Base-by-base conservation (phyloP, 208 protist species). In the Leishmania tropica region DNA sequence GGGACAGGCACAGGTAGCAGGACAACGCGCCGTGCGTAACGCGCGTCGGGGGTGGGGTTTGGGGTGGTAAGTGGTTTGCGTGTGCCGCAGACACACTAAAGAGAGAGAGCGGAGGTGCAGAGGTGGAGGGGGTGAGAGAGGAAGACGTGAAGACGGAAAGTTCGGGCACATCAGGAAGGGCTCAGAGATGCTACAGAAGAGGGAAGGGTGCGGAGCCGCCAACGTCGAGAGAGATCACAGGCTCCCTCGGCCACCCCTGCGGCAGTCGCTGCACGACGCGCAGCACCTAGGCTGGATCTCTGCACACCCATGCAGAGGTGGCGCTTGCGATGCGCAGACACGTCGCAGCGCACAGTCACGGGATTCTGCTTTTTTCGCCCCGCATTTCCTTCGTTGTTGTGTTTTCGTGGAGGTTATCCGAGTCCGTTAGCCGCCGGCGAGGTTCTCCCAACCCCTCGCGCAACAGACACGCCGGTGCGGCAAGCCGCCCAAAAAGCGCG, bases 251-350 rank as follows among this genome's bases (percentile, higher is more conserved):
- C 68, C 68, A 10, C 56, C 24, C 24, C 68, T n/a, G 7, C 21
- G 6, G 68, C 68, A 74, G 40, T 2, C 1, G 42, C 48, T 53
- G 51, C 42, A 47, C 24, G 4, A 19, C 31, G 0, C 28, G 24
- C 35, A 17, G 24, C 45, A 21, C n/a, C 68, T 74, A 11, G 10
- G 42, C 68, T 40, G 21, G 45, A 37, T 35, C 40, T 53, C 35
- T 53, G 68, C 19, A 8, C 28, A 19, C 10, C 24, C 68, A 31
- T 74, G 68, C 24, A 51, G 68, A 19, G 17, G 10, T 37, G 1
- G 42, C 37, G 37, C 68, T 54, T 24, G 68, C 45, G 45, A 76
- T 60, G 37, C 51, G n/a, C 53, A 78, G 35, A 51, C 75, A 62
- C 54, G 37, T 17, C n/a, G 47, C 2, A 54, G 17, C 17, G 56